phyloP scores from a whole-genome alignment of 1,284 basidiomycete genomes.

The Boletus semigastroideus region DNA sequence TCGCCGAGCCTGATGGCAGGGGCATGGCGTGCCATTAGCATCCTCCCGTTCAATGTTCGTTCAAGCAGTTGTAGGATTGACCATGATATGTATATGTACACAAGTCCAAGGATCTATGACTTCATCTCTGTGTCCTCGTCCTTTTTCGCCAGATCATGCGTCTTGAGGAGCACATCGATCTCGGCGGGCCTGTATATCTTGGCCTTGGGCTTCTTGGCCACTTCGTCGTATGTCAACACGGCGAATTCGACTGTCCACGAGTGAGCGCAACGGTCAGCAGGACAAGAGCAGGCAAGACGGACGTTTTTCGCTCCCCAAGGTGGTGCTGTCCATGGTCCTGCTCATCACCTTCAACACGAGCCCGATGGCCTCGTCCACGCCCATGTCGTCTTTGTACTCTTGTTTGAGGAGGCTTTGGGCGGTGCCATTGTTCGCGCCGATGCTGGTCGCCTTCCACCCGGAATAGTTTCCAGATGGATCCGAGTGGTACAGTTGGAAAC shows the following conservation, averaged over 20 bases:
- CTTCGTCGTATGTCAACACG: conserved; percentile 82
- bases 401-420: conserved; percentile 95
- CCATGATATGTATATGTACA: conserved; percentile 2
- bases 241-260: conserved; percentile 85
- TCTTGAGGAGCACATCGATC: conserved; percentile 83
- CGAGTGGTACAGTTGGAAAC: conserved; percentile 98
- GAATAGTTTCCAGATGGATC: conserved; percentile 99
- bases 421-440: conserved; percentile 95
- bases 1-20: conserved; percentile 59
- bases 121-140: conserved; percentile 78
- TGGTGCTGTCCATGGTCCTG: conserved; percentile 99
- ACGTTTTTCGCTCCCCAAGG: conserved; percentile 93
- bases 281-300: conserved; percentile 33
- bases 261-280: not conserved
- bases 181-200: conserved; percentile 93
- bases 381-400: conserved; percentile 96
- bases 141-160: conserved; percentile 87
- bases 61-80: not conserved
- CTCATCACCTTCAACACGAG: conserved; percentile 94
- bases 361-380: conserved; percentile 87
- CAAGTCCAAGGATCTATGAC: conserved; percentile 26
- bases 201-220: conserved; percentile 78
- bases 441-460: conserved; percentile 98
- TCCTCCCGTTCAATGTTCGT: not conserved
- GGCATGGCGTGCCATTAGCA: conserved; percentile 59